These are phyloP conservation scores for Penicillium paxilli DNA, from an alignment of 495 filamentous ascomycete genomes.

Conservation along the genomic window DNA sequence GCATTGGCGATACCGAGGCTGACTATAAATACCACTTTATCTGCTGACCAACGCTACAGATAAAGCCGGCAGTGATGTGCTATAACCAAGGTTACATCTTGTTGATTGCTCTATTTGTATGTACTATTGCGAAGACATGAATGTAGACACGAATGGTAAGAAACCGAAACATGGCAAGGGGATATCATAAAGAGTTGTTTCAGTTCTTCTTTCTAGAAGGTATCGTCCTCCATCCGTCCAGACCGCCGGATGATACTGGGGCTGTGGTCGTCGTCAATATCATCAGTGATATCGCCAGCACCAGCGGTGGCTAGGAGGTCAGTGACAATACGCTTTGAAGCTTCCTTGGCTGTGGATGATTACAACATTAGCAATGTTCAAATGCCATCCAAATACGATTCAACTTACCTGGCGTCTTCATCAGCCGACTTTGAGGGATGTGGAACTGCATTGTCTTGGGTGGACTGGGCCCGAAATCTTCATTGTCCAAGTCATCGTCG, in stretches of 20 bases:
- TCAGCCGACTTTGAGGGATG: slow-evolving; percentile 77
- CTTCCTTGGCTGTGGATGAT: slow-evolving; percentile 70
- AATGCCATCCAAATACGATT: neutral
- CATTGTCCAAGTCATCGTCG: slow-evolving; percentile 59
- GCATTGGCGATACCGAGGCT: too few relatives aligned
- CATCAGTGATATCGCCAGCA: slow-evolving; percentile 47
- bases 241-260: slow-evolving; percentile 74
- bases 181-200: neutral
- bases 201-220: slow-evolving; percentile 63
- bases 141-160: neutral
- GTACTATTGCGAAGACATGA: neutral
- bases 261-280: slow-evolving; percentile 58
- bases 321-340: slow-evolving; percentile 87
- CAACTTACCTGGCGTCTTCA: slow-evolving; percentile 84
- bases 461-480: slow-evolving; percentile 70
- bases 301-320: slow-evolving; percentile 83
- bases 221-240: slow-evolving; percentile 66
- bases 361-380: neutral
- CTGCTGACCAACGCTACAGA: too few relatives aligned
- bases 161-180: neutral
- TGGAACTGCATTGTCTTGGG: slow-evolving; percentile 98
- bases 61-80: too few relatives aligned
- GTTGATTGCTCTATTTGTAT: neutral
- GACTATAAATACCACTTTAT: too few relatives aligned
- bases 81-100: too few relatives aligned